Base-by-base conservation (phyloP, 2,329 filamentous ascomycete genomes). In the Pyricularia sp. region DNA sequence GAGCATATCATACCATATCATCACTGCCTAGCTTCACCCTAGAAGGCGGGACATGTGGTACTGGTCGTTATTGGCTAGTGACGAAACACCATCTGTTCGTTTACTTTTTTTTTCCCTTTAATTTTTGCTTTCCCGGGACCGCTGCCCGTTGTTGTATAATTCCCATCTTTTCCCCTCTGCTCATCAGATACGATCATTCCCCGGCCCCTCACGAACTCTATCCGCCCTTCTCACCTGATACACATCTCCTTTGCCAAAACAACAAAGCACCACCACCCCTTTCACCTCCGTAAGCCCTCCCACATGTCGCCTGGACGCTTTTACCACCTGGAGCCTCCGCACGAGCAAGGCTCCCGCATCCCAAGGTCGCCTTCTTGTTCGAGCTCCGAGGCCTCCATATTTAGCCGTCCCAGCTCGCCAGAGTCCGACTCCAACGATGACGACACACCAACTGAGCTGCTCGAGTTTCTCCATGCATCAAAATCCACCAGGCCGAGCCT, bases 401-500 rank as follows among this genome's bases (percentile, higher is more conserved):
- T 57, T 28, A 57, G 53, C 53, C 53, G 53, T 28, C 53, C 53
- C 53, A 28, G 24, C 53, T 57, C 53, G 53, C 53, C 53, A 7
- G 53, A 57, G 53, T 57, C 53, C 53, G 53, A 57, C 53, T 57
- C 53, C 53, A 57, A 57, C 53, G 53, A 57, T 57, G 53, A 57
- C 53, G 53, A 57, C 53, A 57, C 53, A 26, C n/a, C 24, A 28
- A 24, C 24, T 57, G 53, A 57, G 22, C 53, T 57, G n/a, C 22
- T 57, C 9, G 53, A 57, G 53, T 24, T 28, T 24, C 53, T 57
- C 7, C 53, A 10, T 24, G 53, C 53, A 3, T 57, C 53, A 12
- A 57, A 57, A 28, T 28, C 53, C 22, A 5, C 53, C 53, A 57
- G 53, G 53, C 53, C 53, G 7, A 28, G 10, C 24, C 53, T 57